phyloP scores from a whole-genome alignment of 2,329 filamentous ascomycete genomes.

The Hawksworthiomyces lignivorus region DNA sequence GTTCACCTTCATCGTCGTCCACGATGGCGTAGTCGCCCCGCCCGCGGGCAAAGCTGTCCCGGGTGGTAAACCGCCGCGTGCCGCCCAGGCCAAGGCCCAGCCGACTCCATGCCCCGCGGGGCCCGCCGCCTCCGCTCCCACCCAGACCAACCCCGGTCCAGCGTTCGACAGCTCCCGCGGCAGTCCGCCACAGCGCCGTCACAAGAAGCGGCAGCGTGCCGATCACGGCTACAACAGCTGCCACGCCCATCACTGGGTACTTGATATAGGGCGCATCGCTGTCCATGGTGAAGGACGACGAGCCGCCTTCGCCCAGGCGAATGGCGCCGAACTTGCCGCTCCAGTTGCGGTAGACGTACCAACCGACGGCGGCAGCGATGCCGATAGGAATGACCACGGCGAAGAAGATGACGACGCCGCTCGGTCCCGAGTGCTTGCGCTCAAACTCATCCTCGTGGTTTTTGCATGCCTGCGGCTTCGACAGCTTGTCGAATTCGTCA shows the following conservation, averaged over 20 bases:
- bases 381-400: conserved; percentile 70
- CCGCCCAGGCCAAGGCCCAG: conserved; percentile 40
- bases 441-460: conserved; percentile 78
- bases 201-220: conserved; percentile 62
- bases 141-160: conserved; percentile 28
- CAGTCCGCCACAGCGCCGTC: conserved; percentile 64
- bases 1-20: conserved; percentile 88
- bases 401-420: conserved; percentile 68
- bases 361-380: conserved; percentile 65
- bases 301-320: conserved; percentile 64
- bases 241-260: conserved; percentile 69
- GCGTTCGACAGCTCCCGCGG: conserved; percentile 42
- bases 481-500: conserved; percentile 61
- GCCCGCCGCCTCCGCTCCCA: conserved; percentile 29
- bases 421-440: conserved; percentile 55
- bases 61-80: conserved; percentile 68
- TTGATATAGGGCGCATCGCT: conserved; percentile 70
- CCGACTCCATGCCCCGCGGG: conserved; percentile 40
- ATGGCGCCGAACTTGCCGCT: conserved; percentile 87
- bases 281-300: conserved; percentile 36
- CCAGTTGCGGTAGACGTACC: conserved; percentile 80
- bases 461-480: conserved; percentile 57
- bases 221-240: conserved; percentile 53
- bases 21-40: conserved; percentile 83
- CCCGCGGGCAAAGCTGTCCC: conserved; percentile 81